phyloP scores from a whole-genome alignment of 176 grass and related monocot species.

The Hyparrhenia diplandra region DNA sequence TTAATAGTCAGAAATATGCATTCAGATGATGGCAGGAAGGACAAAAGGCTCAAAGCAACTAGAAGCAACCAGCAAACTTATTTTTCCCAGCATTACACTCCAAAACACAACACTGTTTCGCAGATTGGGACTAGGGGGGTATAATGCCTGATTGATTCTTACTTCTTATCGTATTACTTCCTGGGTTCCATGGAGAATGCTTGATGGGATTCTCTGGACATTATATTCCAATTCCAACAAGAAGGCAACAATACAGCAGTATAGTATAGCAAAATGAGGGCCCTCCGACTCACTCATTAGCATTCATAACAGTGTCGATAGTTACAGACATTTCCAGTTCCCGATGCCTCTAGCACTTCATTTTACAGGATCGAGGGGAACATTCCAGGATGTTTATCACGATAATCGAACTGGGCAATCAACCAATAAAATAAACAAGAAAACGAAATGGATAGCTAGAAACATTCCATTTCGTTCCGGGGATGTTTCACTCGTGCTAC shows the following conservation, averaged over 20 bases:
- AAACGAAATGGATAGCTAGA: background rate
- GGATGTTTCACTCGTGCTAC: background rate
- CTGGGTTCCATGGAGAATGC: background rate
- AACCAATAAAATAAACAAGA: background rate
- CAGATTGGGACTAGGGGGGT: background rate
- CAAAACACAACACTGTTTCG: background rate
- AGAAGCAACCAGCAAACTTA: background rate
- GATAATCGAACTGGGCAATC: background rate
- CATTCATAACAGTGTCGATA: background rate
- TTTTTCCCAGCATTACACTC: background rate
- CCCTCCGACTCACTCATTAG: background rate
- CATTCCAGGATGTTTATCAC: background rate
- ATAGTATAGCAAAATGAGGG: background rate
- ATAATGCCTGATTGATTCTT: background rate
- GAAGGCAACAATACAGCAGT: conserved; percentile 5
- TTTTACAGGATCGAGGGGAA: background rate
- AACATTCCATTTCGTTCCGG: no score
- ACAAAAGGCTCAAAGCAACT: background rate
- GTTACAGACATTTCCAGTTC: background rate
- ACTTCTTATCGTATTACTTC: background rate
- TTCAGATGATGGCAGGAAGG: background rate
- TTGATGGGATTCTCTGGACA: background rate
- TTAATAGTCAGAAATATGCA: background rate
- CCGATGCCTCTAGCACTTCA: background rate
- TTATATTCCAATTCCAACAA: conserved; percentile 9